Evolutionary conservation across 164 flowering plant genomes (phyloP).

Genomic region (Saururus chinensis): DNA sequence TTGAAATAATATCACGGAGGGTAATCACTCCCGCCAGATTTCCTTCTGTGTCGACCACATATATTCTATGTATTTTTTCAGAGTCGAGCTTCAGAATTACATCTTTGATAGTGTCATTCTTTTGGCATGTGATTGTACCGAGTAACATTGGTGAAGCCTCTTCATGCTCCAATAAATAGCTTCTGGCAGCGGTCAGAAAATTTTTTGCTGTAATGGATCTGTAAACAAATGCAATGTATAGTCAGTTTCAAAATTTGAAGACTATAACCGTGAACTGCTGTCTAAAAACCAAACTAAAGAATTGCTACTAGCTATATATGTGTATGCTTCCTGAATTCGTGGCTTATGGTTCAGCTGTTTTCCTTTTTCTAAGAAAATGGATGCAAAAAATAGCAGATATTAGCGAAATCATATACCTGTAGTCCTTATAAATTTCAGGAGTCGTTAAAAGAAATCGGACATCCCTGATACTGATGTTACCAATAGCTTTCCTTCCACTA

Average conservation of each 20-base stretch:
- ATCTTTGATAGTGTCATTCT: conserved; percentile 50
- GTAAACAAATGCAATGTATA: conserved; percentile 5
- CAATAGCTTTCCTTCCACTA: conserved; percentile 54
- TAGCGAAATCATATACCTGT: conserved; percentile 35
- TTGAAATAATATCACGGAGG: conserved; percentile 91
- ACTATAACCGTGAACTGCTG: background rate
- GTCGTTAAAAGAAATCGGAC: conserved; percentile 73
- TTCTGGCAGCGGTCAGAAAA: conserved; percentile 61
- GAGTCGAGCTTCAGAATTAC: conserved; percentile 62
- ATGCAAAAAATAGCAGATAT: conserved; percentile 1
- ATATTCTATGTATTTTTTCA: conserved; percentile 67
- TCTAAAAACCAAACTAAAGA: background rate
- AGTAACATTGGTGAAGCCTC: conserved; percentile 39
- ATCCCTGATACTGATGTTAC: conserved; percentile 88
- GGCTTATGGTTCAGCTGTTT: background rate
- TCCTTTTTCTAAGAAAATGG: background rate
- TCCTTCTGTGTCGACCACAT: conserved; percentile 59
- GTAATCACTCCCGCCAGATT: conserved; percentile 85
- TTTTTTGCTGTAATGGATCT: conserved; percentile 80
- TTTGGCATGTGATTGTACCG: conserved; percentile 61
- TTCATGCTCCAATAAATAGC: conserved; percentile 38
- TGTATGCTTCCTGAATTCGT: no score
- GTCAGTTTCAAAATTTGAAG: background rate
- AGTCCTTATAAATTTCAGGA: conserved; percentile 86
- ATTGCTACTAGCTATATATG: background rate